phyloP scores from a whole-genome alignment of 2,329 filamentous ascomycete species.

The Phoma sp. region DNA sequence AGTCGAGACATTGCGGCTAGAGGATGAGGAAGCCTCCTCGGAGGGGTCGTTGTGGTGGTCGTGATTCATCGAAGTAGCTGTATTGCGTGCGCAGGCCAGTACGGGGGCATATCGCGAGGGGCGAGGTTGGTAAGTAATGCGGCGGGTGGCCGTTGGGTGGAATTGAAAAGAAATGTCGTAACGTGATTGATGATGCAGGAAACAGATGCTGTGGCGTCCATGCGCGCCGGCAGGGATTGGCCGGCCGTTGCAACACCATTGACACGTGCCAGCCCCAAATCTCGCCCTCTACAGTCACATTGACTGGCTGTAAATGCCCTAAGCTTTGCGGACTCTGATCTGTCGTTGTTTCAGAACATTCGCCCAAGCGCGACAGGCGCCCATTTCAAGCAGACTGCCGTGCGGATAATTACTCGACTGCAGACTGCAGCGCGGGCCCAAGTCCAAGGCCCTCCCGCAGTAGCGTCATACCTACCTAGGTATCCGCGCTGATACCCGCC shows the following conservation, averaged over 20 bases:
- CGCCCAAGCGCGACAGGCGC: constrained; percentile 12
- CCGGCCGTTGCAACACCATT: constrained; percentile 5
- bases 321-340: neutral
- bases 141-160: constrained; percentile 15
- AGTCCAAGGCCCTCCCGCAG: constrained; percentile 2
- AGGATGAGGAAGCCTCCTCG: constrained; percentile 29
- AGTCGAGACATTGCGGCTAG: constrained; percentile 33
- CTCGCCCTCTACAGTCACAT: neutral
- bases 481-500: too few relatives aligned
- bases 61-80: constrained; percentile 36
- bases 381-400: neutral
- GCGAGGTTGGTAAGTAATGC: constrained; percentile 16
- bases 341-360: constrained; percentile 1
- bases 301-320: constrained; percentile 1
- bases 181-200: constrained; percentile 24
- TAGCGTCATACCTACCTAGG: constrained; percentile 11
- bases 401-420: neutral
- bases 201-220: constrained; percentile 14
- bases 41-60: constrained; percentile 32
- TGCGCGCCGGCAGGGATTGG: constrained; percentile 15
- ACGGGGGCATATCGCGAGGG: constrained; percentile 40
- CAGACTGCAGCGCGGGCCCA: neutral
- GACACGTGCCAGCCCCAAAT: constrained; percentile 12
- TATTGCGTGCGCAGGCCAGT: constrained; percentile 21
- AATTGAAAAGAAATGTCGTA: constrained; percentile 22